These are phyloP conservation scores for Olyra latifolia DNA, from an alignment of 176 grass and related monocot genomes.

Conservation along the genomic window DNA sequence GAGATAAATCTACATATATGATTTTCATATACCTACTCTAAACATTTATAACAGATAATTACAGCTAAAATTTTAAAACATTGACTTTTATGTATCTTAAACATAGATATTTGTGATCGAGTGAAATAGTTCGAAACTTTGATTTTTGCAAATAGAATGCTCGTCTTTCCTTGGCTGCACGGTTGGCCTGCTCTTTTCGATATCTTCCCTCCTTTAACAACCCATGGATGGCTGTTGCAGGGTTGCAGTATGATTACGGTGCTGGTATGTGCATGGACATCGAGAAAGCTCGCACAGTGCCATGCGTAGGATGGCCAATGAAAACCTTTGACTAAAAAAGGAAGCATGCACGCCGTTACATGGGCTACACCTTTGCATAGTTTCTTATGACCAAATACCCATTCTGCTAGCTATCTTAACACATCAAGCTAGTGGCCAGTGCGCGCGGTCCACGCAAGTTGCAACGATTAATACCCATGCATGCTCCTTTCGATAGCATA, in stretches of 20 bases:
- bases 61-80: too few species aligned
- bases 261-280: constrained; percentile 17
- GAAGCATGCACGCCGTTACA: constrained; percentile 1
- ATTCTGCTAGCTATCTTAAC: background rate
- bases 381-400: constrained; percentile 24
- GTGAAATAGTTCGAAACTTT: background rate
- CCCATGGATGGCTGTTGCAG: background rate
- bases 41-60: too few species aligned
- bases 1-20: too few species aligned
- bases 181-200: background rate
- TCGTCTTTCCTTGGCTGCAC: background rate
- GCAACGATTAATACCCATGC: constrained; percentile 21
- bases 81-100: too few species aligned
- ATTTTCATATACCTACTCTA: too few species aligned
- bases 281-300: constrained; percentile 44
- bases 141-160: background rate
- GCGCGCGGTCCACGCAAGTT: background rate
- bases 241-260: constrained; percentile 13
- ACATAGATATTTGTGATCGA: too few species aligned
- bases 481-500: background rate
- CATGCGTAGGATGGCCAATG: constrained; percentile 38
- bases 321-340: constrained; percentile 27
- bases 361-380: constrained; percentile 25
- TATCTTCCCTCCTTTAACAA: background rate
- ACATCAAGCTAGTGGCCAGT: background rate